Conservation (phyloP, 116 monocot genomes). For the Dioscorea cayenensis region DNA sequence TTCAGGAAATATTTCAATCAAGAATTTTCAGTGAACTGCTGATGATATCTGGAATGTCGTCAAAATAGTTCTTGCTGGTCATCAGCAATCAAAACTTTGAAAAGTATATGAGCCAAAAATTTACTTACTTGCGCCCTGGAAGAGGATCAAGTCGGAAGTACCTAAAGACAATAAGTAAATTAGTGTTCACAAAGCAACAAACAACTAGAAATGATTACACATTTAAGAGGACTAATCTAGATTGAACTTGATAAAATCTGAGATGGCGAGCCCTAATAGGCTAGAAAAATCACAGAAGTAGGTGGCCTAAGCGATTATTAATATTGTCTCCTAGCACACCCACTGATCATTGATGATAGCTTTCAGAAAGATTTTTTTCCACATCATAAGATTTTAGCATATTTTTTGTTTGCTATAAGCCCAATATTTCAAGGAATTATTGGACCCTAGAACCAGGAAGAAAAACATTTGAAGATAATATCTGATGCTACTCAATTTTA, state of each 20-base stretch:
- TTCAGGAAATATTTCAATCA: not conserved
- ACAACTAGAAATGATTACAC: not conserved
- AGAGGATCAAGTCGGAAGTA: conserved; percentile 91
- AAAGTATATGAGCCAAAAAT: not conserved
- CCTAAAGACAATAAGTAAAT: conserved; percentile 27
- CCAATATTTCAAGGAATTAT: not conserved
- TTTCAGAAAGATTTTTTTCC: not conserved
- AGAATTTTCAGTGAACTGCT: not conserved
- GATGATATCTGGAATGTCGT: not conserved
- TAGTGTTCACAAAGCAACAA: not conserved
- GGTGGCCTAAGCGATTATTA: too few species aligned
- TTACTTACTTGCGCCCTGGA: conserved; percentile 93
- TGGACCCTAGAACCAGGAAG: not conserved
- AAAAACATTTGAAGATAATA: not conserved
- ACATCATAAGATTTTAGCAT: not conserved
- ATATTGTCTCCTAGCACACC: too few species aligned
- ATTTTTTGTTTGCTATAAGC: not conserved
- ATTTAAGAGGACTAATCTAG: not conserved
- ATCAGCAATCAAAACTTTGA: not conserved
- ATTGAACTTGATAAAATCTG: not conserved
- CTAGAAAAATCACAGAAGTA: too few species aligned
- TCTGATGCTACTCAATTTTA: not conserved
- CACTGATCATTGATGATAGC: too few species aligned
- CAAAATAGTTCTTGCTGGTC: not conserved
- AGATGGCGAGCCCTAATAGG: too few species aligned